Evolutionary conservation across 305 asterid genomes (phyloP).

Genomic region (Nicotiana rustica): DNA sequence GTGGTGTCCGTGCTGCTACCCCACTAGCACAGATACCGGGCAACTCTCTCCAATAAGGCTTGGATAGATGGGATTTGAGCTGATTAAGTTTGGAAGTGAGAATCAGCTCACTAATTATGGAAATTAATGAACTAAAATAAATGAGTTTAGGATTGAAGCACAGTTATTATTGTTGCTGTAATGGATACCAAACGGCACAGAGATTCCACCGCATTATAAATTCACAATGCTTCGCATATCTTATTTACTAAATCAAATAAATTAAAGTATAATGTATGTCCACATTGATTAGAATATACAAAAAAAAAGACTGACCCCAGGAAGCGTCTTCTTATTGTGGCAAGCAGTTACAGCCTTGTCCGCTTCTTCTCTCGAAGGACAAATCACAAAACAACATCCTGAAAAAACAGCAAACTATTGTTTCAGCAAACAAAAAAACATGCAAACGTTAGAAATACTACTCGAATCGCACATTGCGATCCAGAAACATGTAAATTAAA

Average conservation of each 20-base stretch:
- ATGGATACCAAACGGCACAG: neutral
- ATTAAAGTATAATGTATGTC: conserved; percentile 5
- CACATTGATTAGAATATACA: neutral
- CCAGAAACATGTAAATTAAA: conserved; percentile 40
- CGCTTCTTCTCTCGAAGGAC: conserved; percentile 93
- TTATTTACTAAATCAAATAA: neutral
- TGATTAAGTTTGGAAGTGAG: too few species aligned
- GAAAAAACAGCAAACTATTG: neutral
- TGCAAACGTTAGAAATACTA: conserved; percentile 25
- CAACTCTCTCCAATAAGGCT: too few species aligned
- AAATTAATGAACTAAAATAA: too few species aligned
- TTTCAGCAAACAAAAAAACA: neutral
- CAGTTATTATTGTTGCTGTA: neutral
- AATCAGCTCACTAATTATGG: neutral
- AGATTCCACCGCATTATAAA: neutral
- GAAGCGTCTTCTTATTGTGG: conserved; percentile 81
- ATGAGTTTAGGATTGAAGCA: neutral
- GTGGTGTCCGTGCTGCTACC: too few species aligned
- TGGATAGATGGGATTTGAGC: too few species aligned
- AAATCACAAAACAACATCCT: conserved; percentile 82
- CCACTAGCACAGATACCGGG: too few species aligned
- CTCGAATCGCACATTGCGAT: conserved; percentile 59
- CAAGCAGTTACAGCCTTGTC: conserved; percentile 82
- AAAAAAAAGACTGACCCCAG: conserved; percentile 67
- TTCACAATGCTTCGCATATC: neutral